These are phyloP conservation scores for Fusarium albidum DNA, from an alignment of 2,329 filamentous ascomycete species.

Conservation along the genomic window DNA sequence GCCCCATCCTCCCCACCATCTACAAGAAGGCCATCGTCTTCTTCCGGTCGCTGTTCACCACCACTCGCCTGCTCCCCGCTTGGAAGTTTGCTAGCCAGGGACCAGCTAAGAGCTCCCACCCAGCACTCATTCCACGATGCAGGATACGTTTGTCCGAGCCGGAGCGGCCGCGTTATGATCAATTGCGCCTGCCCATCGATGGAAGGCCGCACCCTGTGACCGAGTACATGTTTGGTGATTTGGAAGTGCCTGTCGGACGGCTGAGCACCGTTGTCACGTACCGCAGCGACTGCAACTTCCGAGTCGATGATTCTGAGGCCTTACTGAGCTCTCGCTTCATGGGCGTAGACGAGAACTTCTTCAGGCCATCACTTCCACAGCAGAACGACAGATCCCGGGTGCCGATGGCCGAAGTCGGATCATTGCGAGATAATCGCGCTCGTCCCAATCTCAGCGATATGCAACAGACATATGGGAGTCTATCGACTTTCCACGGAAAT, in stretches of 20 bases:
- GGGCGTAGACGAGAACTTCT: slow-evolving; percentile 87
- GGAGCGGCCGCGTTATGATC: slow-evolving; percentile 67
- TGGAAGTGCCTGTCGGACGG: slow-evolving; percentile 86
- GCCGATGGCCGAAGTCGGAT: slow-evolving; percentile 69
- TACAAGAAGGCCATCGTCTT: slow-evolving; percentile 98
- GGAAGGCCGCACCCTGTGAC: slow-evolving; percentile 61
- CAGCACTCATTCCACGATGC: slow-evolving; percentile 77
- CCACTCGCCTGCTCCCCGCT: slow-evolving; percentile 81
- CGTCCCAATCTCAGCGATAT: slow-evolving; percentile 62
- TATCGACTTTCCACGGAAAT: slow-evolving; percentile 89
- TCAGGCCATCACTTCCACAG: slow-evolving; percentile 77
- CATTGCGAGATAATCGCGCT: slow-evolving; percentile 73
- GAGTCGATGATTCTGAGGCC: slow-evolving; percentile 89
- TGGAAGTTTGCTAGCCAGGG: slow-evolving; percentile 84
- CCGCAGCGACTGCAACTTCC: slow-evolving; percentile 88
- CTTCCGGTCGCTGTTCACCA: slow-evolving; percentile 87
- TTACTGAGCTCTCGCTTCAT: slow-evolving; percentile 92
- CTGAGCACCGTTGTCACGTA: slow-evolving; percentile 85
- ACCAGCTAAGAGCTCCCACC: slow-evolving; percentile 74
- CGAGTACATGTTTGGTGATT: slow-evolving; percentile 81
- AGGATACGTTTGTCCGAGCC: slow-evolving; percentile 74
- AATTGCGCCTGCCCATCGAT: slow-evolving; percentile 58
- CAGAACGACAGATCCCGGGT: slow-evolving; percentile 51
- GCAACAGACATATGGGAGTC: slow-evolving; percentile 85
- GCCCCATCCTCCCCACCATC: slow-evolving; percentile 76